phyloP scores from a whole-genome alignment of 2,329 filamentous ascomycete species.

The Colletotrichum eremochloae region DNA sequence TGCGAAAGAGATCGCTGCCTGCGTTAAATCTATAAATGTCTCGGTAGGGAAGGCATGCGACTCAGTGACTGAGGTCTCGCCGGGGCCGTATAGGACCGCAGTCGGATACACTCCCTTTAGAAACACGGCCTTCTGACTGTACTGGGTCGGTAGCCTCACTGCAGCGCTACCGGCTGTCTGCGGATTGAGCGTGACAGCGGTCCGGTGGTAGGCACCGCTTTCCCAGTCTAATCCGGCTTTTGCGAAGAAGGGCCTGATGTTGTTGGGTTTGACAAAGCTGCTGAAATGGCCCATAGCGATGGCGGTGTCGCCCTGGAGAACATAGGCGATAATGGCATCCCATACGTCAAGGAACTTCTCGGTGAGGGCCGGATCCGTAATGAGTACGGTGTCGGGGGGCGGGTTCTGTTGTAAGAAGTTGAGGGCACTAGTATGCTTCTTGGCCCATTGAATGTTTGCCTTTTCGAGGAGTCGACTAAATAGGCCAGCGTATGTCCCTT shows the following conservation, averaged over 20 bases:
- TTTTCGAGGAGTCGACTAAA: background rate
- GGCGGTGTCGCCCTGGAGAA: no score
- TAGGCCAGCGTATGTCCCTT: no score
- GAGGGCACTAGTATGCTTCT: background rate
- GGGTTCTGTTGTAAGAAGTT: background rate
- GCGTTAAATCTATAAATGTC: no score
- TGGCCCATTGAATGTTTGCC: background rate
- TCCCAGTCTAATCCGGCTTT: background rate
- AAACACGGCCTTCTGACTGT: constrained; percentile 3
- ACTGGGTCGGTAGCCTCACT: background rate
- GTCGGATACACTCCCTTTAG: background rate
- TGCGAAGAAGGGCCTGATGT: constrained; percentile 5
- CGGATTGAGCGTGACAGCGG: background rate
- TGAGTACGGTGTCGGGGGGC: background rate
- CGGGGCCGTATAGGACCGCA: background rate
- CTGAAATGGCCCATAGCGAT: background rate
- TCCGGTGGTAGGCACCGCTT: background rate
- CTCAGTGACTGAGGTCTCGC: background rate
- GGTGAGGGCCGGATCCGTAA: background rate
- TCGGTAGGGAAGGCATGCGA: no score
- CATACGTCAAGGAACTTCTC: background rate
- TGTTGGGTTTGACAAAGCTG: background rate
- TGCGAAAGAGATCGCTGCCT: no score
- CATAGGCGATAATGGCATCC: no score
- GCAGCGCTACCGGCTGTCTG: no score